Conservation (phyloP, 768 basidiomycete genomes). For the Coprinopsis cinerea region DNA sequence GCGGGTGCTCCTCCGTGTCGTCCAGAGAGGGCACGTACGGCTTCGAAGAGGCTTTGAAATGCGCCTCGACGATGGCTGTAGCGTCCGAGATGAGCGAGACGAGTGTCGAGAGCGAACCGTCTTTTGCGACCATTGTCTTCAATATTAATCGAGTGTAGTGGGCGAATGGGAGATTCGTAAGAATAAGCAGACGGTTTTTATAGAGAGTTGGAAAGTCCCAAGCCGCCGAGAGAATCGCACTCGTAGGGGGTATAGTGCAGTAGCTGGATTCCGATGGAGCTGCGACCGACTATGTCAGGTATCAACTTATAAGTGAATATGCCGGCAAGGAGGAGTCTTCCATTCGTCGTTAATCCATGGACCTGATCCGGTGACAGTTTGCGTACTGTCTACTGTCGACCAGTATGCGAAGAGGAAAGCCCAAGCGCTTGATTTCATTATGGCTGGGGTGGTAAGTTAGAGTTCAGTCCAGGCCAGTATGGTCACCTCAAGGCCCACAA, state of each 20-base stretch:
- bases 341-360: not conserved
- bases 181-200: not conserved
- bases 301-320: not conserved
- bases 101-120: conserved; percentile 11
- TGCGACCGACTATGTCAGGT: too few relatives aligned
- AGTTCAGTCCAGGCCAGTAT: too few relatives aligned
- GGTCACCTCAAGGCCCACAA: too few relatives aligned
- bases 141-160: too few relatives aligned
- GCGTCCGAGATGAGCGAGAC: conserved; percentile 18
- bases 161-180: not conserved
- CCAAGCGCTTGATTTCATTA: not conserved
- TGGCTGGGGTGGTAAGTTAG: too few relatives aligned
- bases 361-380: conserved; percentile 3
- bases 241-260: too few relatives aligned
- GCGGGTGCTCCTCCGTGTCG: conserved; percentile 25
- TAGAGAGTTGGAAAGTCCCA: not conserved
- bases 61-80: conserved; percentile 17
- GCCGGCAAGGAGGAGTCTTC: not conserved
- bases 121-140: not conserved
- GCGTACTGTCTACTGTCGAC: not conserved
- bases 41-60: conserved; percentile 19
- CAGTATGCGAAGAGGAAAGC: not conserved
- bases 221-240: not conserved
- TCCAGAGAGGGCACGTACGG: conserved; percentile 27
- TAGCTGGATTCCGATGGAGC: not conserved